Base-by-base conservation (phyloP, 2,329 filamentous ascomycete genomes). In the Aspergillus sp. region DNA sequence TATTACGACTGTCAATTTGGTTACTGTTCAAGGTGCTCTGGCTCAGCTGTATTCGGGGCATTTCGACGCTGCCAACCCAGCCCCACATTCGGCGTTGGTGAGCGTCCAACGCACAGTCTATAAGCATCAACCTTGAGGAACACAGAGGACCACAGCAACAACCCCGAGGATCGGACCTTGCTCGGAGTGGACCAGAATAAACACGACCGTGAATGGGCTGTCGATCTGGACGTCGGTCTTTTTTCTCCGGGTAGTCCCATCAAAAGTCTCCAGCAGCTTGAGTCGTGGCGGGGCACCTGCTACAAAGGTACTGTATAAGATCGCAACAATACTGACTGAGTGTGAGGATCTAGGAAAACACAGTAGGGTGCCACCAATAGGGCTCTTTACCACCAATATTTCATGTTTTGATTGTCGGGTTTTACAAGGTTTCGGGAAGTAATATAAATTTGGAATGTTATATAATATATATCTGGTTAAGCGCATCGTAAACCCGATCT, bases 11-110 rank as follows among this genome's bases (percentile, higher is more conserved):
- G 7, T 13, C 9, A 9, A 34, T 22, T 37, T 30, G 20, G 20
- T 45, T 34, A 7, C 50, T 30, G 24, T 17, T 49, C 40, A n/a
- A 45, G 50, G 22, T 52, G 45, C 40, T 44, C 40, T 22, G 50
- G 50, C 34, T 15, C 24, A 52, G 7, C 50, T 27, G 17, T 52
- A 27, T 22, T 51, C 50, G 39, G 50, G 27, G 33, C 19, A 24
- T 45, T 53, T 34, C 30, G 45, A 46, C 34, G 19, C 51, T 54
- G 20, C 42, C 9, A 39, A 30, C 45, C 51, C 13, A 54, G 51
- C 51, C 51, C 51, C 51, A 47, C 51, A 46, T 47, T 46, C 30
- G 40, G 33, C 15, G 6, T 13, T 15, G 13, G 7, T 37, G 12
- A 37, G 12, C 34, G n/a, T 37, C 12, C 34, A 37, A 15, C 12